These are phyloP conservation scores for Hymenoscyphus occultus DNA, from an alignment of 2,329 filamentous ascomycete genomes.

Conservation along the genomic window DNA sequence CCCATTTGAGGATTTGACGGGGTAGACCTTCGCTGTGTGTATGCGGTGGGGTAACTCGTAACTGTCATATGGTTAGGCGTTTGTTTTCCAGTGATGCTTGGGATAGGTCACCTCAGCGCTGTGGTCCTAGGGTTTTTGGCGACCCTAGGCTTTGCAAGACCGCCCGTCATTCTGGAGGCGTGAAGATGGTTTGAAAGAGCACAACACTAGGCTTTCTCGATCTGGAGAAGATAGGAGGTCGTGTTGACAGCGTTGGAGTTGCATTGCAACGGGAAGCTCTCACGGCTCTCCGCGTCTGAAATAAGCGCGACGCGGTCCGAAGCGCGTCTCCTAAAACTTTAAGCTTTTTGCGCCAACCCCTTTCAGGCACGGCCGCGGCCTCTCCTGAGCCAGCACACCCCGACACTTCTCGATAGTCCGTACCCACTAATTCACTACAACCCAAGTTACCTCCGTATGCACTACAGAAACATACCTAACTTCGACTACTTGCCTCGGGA, in stretches of 20 bases:
- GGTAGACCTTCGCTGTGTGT: slow-evolving; percentile 59
- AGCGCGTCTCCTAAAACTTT: background rate
- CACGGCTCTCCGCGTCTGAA: background rate
- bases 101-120: slow-evolving; percentile 30
- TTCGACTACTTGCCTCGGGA: no score
- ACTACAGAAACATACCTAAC: no score
- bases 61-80: slow-evolving; percentile 38
- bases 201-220: background rate
- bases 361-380: background rate
- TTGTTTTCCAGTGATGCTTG: background rate
- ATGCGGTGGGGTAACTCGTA: slow-evolving; percentile 58
- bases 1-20: slow-evolving; percentile 59
- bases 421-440: no score
- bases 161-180: slow-evolving; percentile 22
- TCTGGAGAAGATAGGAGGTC: background rate
- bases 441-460: no score
- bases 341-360: background rate
- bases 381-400: no score
- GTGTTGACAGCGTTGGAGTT: background rate
- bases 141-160: slow-evolving; percentile 28
- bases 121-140: slow-evolving; percentile 28
- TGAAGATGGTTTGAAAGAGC: background rate
- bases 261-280: background rate
- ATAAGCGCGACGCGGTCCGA: background rate
- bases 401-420: no score